Base-by-base conservation (phyloP, 768 basidiomycete species). In the Boletus subparvulus region DNA sequence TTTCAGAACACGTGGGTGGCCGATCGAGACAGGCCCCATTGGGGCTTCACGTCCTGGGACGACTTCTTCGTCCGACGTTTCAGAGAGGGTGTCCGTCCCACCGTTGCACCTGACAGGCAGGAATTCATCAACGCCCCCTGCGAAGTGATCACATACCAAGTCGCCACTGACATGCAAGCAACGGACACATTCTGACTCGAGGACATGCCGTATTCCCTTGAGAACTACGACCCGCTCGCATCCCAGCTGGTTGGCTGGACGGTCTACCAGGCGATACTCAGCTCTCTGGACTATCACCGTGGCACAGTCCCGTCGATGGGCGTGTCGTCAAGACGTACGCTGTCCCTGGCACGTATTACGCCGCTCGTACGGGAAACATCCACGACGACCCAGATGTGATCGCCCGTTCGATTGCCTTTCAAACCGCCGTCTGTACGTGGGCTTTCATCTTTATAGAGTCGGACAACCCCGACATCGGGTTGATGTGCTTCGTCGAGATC, bases 401-500 rank as follows among this genome's bases (percentile, higher is more conserved):
- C 47, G 17, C 47, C 14, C 33, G 41, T 6, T 54, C 52, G n/a
- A 32, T 42, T 9, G 32, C 50, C 30, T 83, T 77, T 59, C 64
- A 81, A 56, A 78, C 79, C 1, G 62, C 73, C 13, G 67, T 80
- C 3, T 80, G 84, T 1, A 77, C 84, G 5, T 78, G 86, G 33
- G 77, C 77, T 0, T 63, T 86, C 49, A 78, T 87, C 56, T 86
- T 80, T 65, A 86, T 87, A 68, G 71, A 82, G 59, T 76, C 83
- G 10, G 78, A 82, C 49, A 82, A 84, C 59, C 70, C 76, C 0
- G 64, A 68, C 19, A 82, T 87, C 40, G 84, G 85, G 2, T 58
- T 86, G 41, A 75, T 85, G 76, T 80, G 77, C 54, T 84, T 86
- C 67, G 72, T 87, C 4, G 83, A 76, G n/a, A n/a, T 87, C 11